Conservation (phyloP, 345 rosid species). For the Pelargonium nanum region DNA sequence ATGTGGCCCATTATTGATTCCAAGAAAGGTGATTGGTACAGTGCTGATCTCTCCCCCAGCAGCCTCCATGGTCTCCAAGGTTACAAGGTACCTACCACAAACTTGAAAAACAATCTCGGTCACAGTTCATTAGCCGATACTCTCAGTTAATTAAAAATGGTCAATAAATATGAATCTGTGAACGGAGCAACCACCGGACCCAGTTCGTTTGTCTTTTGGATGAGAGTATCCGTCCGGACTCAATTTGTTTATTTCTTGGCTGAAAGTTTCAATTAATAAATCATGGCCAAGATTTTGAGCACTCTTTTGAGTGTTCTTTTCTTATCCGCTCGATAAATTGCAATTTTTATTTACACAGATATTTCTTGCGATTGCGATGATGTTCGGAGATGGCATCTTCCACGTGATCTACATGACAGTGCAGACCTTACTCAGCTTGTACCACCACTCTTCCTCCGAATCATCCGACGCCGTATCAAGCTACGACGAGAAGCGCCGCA, state of each 20-base stretch:
- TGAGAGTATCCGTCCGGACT: too few species aligned
- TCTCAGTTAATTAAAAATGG: too few species aligned
- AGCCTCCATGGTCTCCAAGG: constrained; percentile 82
- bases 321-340: not conserved
- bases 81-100: constrained; percentile 34
- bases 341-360: too few species aligned
- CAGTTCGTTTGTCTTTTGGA: too few species aligned
- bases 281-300: not conserved
- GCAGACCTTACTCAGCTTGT: constrained; percentile 34
- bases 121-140: too few species aligned
- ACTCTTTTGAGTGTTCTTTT: not conserved
- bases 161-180: too few species aligned
- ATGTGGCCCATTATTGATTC: constrained; percentile 73
- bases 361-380: constrained; percentile 75
- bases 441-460: not conserved
- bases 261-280: not conserved
- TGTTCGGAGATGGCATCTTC: constrained; percentile 83
- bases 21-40: constrained; percentile 69
- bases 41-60: constrained; percentile 24
- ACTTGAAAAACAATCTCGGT: not conserved
- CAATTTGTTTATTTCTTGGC: too few species aligned
- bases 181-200: too few species aligned
- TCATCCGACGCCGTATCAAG: not conserved
- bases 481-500: constrained; percentile 39
- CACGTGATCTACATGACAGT: constrained; percentile 49